Evolutionary conservation across 257 asterid species (phyloP).

Genomic region (Solanum corneliomulleri): DNA sequence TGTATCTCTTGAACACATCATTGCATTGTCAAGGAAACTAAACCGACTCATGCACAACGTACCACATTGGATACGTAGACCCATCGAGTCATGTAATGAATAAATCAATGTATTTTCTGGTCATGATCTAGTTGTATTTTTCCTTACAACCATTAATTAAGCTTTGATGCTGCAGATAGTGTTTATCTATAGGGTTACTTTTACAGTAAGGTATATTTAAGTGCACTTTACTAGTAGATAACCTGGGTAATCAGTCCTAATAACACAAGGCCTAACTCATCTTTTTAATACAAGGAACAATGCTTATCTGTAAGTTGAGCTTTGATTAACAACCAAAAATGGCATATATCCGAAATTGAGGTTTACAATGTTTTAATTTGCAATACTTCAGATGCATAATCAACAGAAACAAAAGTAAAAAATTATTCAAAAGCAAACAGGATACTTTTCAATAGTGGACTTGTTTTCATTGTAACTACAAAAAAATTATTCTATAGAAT

Average conservation of each 20-base stretch:
- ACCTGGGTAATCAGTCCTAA: neutral
- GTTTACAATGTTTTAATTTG: neutral
- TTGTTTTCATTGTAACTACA: neutral
- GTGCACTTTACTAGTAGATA: neutral
- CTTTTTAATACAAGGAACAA: neutral
- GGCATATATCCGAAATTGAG: neutral
- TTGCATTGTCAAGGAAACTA: neutral
- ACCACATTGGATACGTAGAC: neutral
- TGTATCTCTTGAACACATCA: neutral
- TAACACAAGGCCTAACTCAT: neutral
- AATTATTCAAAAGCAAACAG: neutral
- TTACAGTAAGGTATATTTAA: neutral
- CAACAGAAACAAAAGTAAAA: neutral
- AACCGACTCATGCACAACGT: neutral
- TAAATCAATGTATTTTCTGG: neutral
- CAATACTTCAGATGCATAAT: neutral
- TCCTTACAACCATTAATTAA: neutral
- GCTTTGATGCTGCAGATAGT: neutral
- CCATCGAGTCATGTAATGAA: neutral
- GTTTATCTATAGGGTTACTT: neutral
- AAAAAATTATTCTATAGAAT: neutral
- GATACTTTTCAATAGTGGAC: neutral
- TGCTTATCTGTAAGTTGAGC: neutral
- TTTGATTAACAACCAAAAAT: neutral
- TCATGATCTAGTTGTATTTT: neutral